phyloP scores from a whole-genome alignment of 2,329 filamentous ascomycete genomes.

The Boeremia exigua region DNA sequence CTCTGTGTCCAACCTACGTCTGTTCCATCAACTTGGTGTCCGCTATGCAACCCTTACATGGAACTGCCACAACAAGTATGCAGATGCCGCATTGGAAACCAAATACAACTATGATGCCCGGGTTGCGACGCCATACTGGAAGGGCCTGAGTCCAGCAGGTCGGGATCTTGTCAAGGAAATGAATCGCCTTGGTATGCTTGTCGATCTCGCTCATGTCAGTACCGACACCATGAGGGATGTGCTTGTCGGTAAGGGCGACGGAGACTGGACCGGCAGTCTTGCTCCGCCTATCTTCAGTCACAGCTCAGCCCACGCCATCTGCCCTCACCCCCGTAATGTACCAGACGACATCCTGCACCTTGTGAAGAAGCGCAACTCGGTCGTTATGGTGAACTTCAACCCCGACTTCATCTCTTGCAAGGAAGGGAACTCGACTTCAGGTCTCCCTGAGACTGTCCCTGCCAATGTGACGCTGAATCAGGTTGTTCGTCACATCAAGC shows the following conservation, averaged over 20 bases:
- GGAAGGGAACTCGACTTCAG: slow-evolving; percentile 63
- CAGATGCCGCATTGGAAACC: slow-evolving; percentile 77
- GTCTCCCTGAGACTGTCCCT: slow-evolving; percentile 71
- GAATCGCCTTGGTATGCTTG: slow-evolving; percentile 94
- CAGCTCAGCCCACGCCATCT: slow-evolving; percentile 79
- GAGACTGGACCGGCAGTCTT: slow-evolving; percentile 71
- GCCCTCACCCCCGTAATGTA: slow-evolving; percentile 89
- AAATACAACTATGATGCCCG: slow-evolving; percentile 50
- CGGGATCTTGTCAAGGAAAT: slow-evolving; percentile 78
- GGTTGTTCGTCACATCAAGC: slow-evolving; percentile 78
- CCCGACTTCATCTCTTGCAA: slow-evolving; percentile 83
- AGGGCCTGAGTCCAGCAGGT: slow-evolving; percentile 75
- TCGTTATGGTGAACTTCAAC: slow-evolving; percentile 92
- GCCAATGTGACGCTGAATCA: slow-evolving; percentile 75
- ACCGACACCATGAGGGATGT: slow-evolving; percentile 86
- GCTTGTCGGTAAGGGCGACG: slow-evolving; percentile 61
- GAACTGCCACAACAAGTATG: slow-evolving; percentile 90
- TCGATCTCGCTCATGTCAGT: slow-evolving; percentile 82
- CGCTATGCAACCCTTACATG: slow-evolving; percentile 90
- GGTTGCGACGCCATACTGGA: slow-evolving; percentile 64
- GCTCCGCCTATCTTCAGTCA: slow-evolving; percentile 91
- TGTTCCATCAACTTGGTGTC: slow-evolving; percentile 78
- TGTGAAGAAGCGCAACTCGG: slow-evolving; percentile 72
- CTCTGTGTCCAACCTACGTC: slow-evolving; percentile 74
- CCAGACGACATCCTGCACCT: slow-evolving; percentile 81